Base-by-base conservation (phyloP, 1,139 yeast genomes). In the Kodamaea derodonti region DNA sequence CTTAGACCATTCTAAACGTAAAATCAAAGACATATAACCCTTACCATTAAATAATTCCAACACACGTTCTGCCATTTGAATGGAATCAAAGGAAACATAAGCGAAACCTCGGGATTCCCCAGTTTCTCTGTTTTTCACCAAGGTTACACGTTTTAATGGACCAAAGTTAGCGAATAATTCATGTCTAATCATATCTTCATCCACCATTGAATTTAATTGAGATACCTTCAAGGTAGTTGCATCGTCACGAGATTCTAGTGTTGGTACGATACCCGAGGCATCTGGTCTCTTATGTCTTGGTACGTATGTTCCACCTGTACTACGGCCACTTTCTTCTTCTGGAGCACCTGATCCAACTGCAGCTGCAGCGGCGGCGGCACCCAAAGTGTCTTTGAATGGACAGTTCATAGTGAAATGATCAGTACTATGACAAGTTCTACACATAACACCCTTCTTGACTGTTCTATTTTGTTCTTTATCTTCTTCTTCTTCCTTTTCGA, bases 41-140 rank as follows among this genome's bases (percentile, higher is more conserved):
- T 79, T 84, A 53, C 97, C 97, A 59, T 92, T 77, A 63, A 88
- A 75, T 47, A 69, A 70, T 45, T 84, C 80, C 65, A 84, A 71
- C 32, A 97, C 97, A 47, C 60, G 64, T 62, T 84, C 83, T 31
- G 97, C 98, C 50, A 69, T 69, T 38, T 63, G 61, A 54, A 78
- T 82, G 41, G 81, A 70, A 33, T 74, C 76, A 64, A 85, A 90
- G 38, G 94, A 83, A 46, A 90, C 95, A 61, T 87, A 92, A n/a
- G 98, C 98, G 62, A 90, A 81, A 50, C 99, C 99, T 69, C 92
- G 84, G 38, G 95, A 85, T 60, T 84, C 84, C 45, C 95, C 95
- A 22, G 97, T 92, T 51, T 85, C 95, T 67, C 88, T 84, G 69
- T 90, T 87, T 68, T 87, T 83, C 43, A 88, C 92, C 46, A 92